Conservation (phyloP, 768 basidiomycete genomes). For the Cantharellus cinnabarinus region DNA sequence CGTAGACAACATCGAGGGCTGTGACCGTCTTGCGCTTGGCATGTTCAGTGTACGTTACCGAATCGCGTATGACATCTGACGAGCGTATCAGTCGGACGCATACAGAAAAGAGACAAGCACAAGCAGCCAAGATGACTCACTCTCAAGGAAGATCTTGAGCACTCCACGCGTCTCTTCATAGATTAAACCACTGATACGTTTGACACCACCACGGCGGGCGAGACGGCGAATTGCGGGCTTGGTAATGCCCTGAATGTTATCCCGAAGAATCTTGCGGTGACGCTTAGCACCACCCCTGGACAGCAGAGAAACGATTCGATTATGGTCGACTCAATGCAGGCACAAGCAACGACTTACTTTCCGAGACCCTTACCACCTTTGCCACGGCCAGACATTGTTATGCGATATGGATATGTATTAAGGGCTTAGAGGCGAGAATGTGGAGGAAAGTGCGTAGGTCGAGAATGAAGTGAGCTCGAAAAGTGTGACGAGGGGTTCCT, state of each 20-base stretch:
- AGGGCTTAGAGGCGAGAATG: no score
- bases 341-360: neutral
- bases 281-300: conserved; percentile 15
- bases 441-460: no score
- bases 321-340: neutral
- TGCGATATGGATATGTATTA: neutral
- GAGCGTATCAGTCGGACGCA: neutral
- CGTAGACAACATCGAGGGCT: conserved; percentile 29
- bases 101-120: neutral
- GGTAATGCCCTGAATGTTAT: conserved; percentile 24
- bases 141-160: conserved; percentile 25
- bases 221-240: conserved; percentile 30
- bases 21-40: conserved; percentile 24
- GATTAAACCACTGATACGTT: conserved; percentile 25
- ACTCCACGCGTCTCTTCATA: conserved; percentile 29
- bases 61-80: conserved; percentile 25
- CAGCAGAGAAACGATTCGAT: neutral
- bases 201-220: conserved; percentile 29
- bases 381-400: conserved; percentile 3
- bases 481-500: no score
- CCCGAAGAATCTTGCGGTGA: conserved; percentile 26
- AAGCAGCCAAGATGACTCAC: conserved; percentile 5
- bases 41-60: conserved; percentile 32
- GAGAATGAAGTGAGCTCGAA: no score
- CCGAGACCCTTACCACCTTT: conserved; percentile 4